Evolutionary conservation across 306 rosid genomes (phyloP), one percentile per base, ranked within the genome.

Genomic region (Adenanthera pavonina): DNA sequence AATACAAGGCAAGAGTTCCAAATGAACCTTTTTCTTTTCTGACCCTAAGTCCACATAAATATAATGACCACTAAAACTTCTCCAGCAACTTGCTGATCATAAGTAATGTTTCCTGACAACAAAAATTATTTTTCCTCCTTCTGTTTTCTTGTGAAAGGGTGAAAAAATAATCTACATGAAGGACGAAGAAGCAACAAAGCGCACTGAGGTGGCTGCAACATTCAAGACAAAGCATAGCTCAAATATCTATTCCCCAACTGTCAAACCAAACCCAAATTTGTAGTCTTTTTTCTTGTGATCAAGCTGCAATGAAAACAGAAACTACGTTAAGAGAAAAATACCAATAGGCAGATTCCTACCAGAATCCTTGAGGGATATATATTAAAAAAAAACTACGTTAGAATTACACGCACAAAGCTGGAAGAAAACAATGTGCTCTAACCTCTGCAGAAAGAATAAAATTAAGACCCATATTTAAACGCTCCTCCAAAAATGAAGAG

Each of bases 251-350:
- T 95, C 98, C 65, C 99, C 99, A 64, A 95, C 97, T 15, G 94
- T 93, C 92, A 95, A 86, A 80, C 99, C 99, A 83, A 95, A 95
- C 72, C 99, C 98, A 61, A 95, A 93, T 85, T 95, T 95, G 96
- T 93, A 95, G 87, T 95, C 99, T 78, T 93, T 95, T 97, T 86
- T 95, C 87, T 66, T 89, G 85, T 93, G 96, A 82, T 95, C 99
- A 77, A 93, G 89, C 97, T 93, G 97, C 93, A 84, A 78, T 34
- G 49, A 57, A 80, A 6, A 78, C 14, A 78, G 33, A 60, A 67
- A 67, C 10, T 54, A 70, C 40, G 83, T 85, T 74, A 75, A 20
- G 77, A 56, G 8, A 48, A 74, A 3, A 11, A 68, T 5, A 74
- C 36, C 72, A 2, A 11, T 3, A 65, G 20, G 70, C 3, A 38